Conservation (phyloP, 345 rosid genomes). For the Aquilaria malaccensis region DNA sequence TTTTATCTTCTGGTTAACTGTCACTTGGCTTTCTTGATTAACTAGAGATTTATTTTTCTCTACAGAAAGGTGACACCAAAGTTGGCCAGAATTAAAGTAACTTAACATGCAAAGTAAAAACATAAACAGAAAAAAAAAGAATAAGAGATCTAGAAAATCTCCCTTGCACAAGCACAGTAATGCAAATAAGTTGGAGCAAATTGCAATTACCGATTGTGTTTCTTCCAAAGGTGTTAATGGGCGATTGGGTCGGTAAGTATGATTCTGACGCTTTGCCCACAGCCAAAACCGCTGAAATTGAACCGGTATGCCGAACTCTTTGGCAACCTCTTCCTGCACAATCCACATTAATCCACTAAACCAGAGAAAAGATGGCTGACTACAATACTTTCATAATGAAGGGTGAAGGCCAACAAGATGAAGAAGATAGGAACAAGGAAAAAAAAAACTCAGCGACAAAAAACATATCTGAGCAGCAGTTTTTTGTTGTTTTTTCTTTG, state of each 20-base stretch:
- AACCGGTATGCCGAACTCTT: conserved; percentile 77
- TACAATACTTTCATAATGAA: neutral
- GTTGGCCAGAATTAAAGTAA: neutral
- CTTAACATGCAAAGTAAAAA: neutral
- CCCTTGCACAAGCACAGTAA: neutral
- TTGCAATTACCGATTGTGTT: conserved; percentile 52
- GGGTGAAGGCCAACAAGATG: too few species aligned
- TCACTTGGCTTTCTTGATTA: too few species aligned
- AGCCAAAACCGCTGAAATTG: conserved; percentile 93
- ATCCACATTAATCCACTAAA: conserved; percentile 5
- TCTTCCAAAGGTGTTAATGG: conserved; percentile 77
- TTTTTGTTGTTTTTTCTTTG: too few species aligned
- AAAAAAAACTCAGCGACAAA: too few species aligned
- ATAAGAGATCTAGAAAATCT: neutral
- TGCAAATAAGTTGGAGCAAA: conserved; percentile 1
- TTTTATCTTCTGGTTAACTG: too few species aligned
- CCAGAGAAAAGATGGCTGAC: conserved; percentile 2
- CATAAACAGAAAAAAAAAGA: neutral
- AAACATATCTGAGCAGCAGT: too few species aligned
- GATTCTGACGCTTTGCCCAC: conserved; percentile 95
- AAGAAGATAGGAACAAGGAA: too few species aligned
- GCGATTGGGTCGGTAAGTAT: conserved; percentile 85
- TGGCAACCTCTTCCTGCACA: conserved; percentile 87
- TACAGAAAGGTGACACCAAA: neutral
- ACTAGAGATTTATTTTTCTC: too few species aligned